Evolutionary conservation across 2,329 filamentous ascomycete genomes (phyloP).

Genomic region (Herpotrichia juniperi): DNA sequence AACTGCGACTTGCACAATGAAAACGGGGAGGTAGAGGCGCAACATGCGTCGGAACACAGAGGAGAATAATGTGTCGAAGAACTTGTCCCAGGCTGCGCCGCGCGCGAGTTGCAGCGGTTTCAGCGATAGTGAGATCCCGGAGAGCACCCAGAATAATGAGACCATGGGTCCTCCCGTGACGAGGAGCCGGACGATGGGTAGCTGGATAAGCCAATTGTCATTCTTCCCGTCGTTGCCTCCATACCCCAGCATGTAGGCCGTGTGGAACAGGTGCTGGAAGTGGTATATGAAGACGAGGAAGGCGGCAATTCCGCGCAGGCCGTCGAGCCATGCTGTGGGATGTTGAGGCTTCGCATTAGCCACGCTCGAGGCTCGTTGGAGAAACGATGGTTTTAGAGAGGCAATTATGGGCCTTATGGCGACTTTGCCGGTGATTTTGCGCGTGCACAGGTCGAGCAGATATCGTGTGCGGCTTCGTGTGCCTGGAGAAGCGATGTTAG

Average conservation of each 20-base stretch:
- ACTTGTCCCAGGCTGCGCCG: constrained; percentile 39
- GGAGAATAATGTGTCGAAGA: constrained; percentile 51
- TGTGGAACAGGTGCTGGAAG: constrained; percentile 64
- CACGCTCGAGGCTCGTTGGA: not conserved
- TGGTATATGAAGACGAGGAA: constrained; percentile 66
- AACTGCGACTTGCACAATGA: constrained; percentile 56
- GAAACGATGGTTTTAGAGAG: constrained; percentile 3
- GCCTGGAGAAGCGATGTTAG: not conserved
- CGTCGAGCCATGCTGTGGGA: constrained; percentile 54
- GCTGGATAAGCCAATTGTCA: constrained; percentile 50
- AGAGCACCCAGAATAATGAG: constrained; percentile 55
- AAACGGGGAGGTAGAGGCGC: constrained; percentile 55
- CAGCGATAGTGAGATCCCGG: constrained; percentile 53
- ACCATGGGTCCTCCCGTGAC: constrained; percentile 66
- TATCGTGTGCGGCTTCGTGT: not conserved
- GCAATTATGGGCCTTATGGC: not conserved
- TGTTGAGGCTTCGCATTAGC: not conserved
- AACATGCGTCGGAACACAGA: constrained; percentile 55
- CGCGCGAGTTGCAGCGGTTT: constrained; percentile 51
- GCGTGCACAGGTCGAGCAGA: not conserved
- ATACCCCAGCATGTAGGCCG: constrained; percentile 52
- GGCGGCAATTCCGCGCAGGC: constrained; percentile 67
- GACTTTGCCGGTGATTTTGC: not conserved
- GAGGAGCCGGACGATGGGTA: constrained; percentile 63
- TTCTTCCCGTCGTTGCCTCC: constrained; percentile 55